Percentiles rank a stretch among this genome's conserved stretches.
Conservation (phyloP, 2,329 filamentous ascomycete genomes). For the Eurotiales sp. region DNA sequence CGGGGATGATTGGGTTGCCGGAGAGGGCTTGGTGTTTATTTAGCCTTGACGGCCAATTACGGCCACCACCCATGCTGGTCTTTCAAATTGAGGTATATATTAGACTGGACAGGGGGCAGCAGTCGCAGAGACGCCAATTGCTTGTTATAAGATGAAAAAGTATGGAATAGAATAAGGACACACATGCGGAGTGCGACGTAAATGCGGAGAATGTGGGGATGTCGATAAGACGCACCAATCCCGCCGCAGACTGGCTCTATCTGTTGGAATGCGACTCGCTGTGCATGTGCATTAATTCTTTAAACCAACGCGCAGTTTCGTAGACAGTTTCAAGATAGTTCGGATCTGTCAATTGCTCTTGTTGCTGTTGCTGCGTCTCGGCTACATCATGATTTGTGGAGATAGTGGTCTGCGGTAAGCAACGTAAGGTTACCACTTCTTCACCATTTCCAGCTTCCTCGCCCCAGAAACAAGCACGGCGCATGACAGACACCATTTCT, state of each 20-base stretch:
- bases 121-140: not conserved
- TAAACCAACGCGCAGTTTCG: constrained; percentile 12
- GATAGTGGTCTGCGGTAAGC: not conserved
- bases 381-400: not conserved
- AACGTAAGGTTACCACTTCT: constrained; percentile 25
- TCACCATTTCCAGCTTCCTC: constrained; percentile 38
- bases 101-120: no score
- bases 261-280: constrained; percentile 1
- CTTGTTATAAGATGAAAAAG: not conserved
- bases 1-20: constrained; percentile 45
- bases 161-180: not conserved
- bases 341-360: constrained; percentile 6
- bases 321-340: constrained; percentile 10
- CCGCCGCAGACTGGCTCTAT: not conserved
- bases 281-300: no score
- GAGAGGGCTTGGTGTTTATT: not conserved
- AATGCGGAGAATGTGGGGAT: constrained; percentile 13
- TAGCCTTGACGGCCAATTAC: constrained; percentile 1
- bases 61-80: constrained; percentile 3
- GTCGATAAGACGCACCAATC: not conserved
- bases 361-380: not conserved
- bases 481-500: constrained; percentile 42
- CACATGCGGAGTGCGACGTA: not conserved
- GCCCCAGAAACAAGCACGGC: constrained; percentile 42
- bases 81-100: not conserved